Percentiles rank a stretch among this genome's conserved stretches.
These are phyloP conservation scores for Penium margaritaceum DNA, from an alignment of 139 green algal genomes.

Conservation along the genomic window DNA sequence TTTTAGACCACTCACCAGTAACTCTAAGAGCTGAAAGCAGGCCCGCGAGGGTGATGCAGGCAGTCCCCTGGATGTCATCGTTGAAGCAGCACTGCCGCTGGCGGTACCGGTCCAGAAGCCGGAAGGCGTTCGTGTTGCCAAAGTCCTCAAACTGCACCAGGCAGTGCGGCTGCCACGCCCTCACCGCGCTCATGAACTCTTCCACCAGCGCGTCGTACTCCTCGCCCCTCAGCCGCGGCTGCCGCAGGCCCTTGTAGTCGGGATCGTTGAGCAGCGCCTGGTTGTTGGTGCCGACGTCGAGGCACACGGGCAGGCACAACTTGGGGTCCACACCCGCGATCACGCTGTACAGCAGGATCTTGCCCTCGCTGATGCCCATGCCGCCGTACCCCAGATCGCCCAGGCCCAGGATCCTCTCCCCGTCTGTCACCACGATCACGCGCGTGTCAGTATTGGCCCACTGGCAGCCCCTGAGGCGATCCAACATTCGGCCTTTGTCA, in stretches of 20 bases:
- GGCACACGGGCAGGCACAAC: slow-evolving; percentile 69
- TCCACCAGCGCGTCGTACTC: slow-evolving; percentile 52
- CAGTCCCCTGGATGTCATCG: slow-evolving; percentile 86
- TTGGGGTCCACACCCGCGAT: slow-evolving; percentile 57
- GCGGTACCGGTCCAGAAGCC: slow-evolving; percentile 60
- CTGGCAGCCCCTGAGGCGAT: slow-evolving; percentile 55
- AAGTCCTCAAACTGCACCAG: slow-evolving; percentile 40
- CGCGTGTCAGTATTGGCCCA: slow-evolving; percentile 55
- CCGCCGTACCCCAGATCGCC: slow-evolving; percentile 67
- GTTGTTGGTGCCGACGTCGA: slow-evolving; percentile 84
- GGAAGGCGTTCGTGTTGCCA: slow-evolving; percentile 63
- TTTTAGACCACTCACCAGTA: slow-evolving; percentile 37
- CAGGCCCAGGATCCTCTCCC: slow-evolving; percentile 68
- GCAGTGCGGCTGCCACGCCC: not conserved
- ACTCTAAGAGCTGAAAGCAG: slow-evolving; percentile 63
- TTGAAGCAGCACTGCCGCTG: slow-evolving; percentile 71
- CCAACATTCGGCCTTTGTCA: slow-evolving; percentile 50
- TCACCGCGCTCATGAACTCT: slow-evolving; percentile 40
- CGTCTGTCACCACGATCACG: slow-evolving; percentile 68
- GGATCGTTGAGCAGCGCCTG: slow-evolving; percentile 55
- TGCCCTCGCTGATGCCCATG: slow-evolving; percentile 72
- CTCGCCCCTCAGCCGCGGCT: slow-evolving; percentile 60
- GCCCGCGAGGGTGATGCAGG: slow-evolving; percentile 69
- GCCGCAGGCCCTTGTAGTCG: slow-evolving; percentile 62
- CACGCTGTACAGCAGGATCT: slow-evolving; percentile 67